Evolutionary conservation across 192 early-diverging fungal species (phyloP), one percentile per base, ranked within the genome.

Genomic region (Podila verticillata): DNA sequence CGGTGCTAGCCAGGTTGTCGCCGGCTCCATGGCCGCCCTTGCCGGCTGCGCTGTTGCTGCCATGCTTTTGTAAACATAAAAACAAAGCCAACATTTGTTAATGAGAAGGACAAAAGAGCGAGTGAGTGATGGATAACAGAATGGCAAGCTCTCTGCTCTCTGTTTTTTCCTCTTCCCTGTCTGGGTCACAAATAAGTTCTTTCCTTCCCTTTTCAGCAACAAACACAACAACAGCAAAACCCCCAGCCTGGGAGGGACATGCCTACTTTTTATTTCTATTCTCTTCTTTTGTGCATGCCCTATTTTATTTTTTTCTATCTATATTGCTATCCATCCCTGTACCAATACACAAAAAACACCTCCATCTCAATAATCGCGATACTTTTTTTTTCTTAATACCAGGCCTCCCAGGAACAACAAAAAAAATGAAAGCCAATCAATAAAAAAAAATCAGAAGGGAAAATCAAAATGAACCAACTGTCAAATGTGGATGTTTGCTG

Each of bases 41-140:
- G 34, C 39, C 69, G 60, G 64, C n/a, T n/a, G n/a, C 26, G 49
- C 34, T 36, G 75, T 65, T 48, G 69, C 39, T 22, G 20, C 34
- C 35, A 68, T 71, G 51, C 49, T 67, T 54, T 54, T 54, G 51
- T 54, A 54, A 54, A 26, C 7, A 47, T 15, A 47, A 9, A 7
- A 47, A 47, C 44, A 3, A 54, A 44, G 36, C 24, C 51, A 54
- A 54, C 20, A 12, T 54, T 26, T n/a, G n/a, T n/a, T n/a, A n/a
- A n/a, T n/a, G n/a, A n/a, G n/a, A 15, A 44, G 39, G 39, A 15
- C 3, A 10, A 44, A 44, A 13, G 39, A 44, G n/a, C n/a, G n/a
- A n/a, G n/a, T 47, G 51, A 54, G 51, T 54, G 51, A 54, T 24
- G 51, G 51, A 44, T 44, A 15, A 15, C 12, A 15, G 39, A 44